phyloP scores from a whole-genome alignment of 192 early-diverging fungal species.

The Allomyces macrogynus region DNA sequence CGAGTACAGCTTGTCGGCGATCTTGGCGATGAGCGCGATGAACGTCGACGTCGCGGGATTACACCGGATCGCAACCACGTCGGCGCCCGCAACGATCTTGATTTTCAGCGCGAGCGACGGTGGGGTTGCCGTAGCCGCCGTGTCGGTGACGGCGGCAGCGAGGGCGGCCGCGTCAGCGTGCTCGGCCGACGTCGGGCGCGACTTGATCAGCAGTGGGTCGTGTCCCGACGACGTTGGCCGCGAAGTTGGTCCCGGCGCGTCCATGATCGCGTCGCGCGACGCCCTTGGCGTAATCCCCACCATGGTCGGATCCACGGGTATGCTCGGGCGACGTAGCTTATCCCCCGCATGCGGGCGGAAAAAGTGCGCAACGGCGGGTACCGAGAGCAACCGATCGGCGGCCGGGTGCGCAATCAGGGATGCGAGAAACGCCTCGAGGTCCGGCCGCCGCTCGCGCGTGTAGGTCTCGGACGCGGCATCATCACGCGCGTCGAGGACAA shows the following conservation, averaged over 20 bases:
- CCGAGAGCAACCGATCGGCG: neutral
- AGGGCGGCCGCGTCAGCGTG: too few relatives aligned
- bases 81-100: neutral
- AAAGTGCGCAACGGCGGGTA: neutral
- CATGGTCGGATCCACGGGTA: too few relatives aligned
- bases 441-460: neutral
- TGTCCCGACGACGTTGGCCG: too few relatives aligned
- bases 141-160: too few relatives aligned
- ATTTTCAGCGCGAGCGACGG: neutral
- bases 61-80: neutral
- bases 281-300: too few relatives aligned
- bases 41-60: neutral
- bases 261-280: too few relatives aligned
- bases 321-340: neutral
- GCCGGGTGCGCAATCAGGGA: neutral
- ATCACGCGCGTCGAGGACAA: too few relatives aligned
- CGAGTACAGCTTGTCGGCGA: neutral
- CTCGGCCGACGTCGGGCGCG: too few relatives aligned
- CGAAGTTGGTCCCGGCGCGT: too few relatives aligned
- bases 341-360: neutral
- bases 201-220: too few relatives aligned
- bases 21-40: neutral
- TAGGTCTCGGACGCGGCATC: too few relatives aligned
- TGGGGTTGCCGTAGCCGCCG: too few relatives aligned
- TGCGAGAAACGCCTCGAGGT: neutral